These are phyloP conservation scores for Verticillium dahliae DNA, from an alignment of 2,329 filamentous ascomycete genomes.

Conservation along the genomic window DNA sequence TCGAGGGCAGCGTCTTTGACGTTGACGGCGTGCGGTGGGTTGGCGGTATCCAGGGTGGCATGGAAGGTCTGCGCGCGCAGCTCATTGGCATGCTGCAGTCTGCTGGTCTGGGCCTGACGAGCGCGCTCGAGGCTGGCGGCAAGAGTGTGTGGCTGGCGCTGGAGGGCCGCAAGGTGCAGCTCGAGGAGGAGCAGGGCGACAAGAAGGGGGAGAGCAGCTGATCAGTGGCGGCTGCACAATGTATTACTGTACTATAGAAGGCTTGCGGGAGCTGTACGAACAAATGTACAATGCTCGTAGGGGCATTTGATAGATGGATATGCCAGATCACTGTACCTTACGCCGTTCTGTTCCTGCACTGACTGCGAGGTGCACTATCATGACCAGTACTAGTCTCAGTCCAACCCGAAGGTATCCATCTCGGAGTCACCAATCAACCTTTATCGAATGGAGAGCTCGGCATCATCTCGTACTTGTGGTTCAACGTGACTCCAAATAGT, in stretches of 20 bases:
- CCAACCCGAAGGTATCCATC: too few relatives aligned
- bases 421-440: too few relatives aligned
- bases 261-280: neutral
- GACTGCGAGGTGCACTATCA: too few relatives aligned
- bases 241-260: conserved; percentile 12
- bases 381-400: too few relatives aligned
- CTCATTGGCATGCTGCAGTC: conserved; percentile 76
- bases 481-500: too few relatives aligned
- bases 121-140: conserved; percentile 69
- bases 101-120: conserved; percentile 70
- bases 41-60: conserved; percentile 70
- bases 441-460: too few relatives aligned
- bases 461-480: too few relatives aligned
- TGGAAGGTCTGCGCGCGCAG: conserved; percentile 75
- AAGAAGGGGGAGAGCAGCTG: conserved; percentile 14
- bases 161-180: conserved; percentile 70
- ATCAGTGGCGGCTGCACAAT: conserved; percentile 3
- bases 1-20: conserved; percentile 84
- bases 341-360: too few relatives aligned
- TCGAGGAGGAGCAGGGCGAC: conserved; percentile 61
- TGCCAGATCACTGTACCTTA: neutral
- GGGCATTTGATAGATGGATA: neutral
- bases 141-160: conserved; percentile 83
- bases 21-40: conserved; percentile 58
- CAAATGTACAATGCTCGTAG: neutral